Conservation (phyloP, 345 rosid genomes). For the Turnera subulata region DNA sequence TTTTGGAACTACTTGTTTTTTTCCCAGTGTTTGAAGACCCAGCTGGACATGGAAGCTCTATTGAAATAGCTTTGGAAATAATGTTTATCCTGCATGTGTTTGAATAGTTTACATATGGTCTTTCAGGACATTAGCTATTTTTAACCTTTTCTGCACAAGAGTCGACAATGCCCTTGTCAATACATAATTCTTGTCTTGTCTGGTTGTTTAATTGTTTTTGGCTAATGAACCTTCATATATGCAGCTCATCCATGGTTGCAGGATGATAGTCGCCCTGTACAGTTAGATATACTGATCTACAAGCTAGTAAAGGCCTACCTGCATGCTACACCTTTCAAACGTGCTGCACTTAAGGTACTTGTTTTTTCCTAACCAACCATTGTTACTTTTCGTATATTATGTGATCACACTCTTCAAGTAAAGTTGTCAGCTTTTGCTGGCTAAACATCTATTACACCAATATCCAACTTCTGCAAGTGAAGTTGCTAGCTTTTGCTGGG, state of each 20-base stretch:
- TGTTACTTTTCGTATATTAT: no score
- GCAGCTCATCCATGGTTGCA: conserved; percentile 94
- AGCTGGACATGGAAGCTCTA: background rate
- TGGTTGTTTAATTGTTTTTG: background rate
- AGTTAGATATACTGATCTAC: conserved; percentile 73
- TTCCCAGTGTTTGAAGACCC: background rate
- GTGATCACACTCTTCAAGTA: no score
- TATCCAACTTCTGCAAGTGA: no score
- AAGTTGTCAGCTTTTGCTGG: no score
- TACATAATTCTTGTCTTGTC: background rate
- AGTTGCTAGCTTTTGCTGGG: no score
- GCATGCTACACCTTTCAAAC: conserved; percentile 68
- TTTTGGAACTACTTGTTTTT: background rate
- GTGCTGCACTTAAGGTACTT: conserved; percentile 77
- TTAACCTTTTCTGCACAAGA: background rate
- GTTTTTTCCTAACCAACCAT: background rate
- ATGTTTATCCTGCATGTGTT: background rate
- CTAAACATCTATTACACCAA: no score
- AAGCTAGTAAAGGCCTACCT: conserved; percentile 73
- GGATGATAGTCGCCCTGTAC: conserved; percentile 50
- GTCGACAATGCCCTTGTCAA: conserved; percentile 3
- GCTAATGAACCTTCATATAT: conserved; percentile 17
- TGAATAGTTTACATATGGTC: background rate
- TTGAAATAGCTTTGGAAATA: background rate
- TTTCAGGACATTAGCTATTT: background rate